These are phyloP conservation scores for Picea abies DNA, from an alignment of 83 land plant species.

Conservation along the genomic window DNA sequence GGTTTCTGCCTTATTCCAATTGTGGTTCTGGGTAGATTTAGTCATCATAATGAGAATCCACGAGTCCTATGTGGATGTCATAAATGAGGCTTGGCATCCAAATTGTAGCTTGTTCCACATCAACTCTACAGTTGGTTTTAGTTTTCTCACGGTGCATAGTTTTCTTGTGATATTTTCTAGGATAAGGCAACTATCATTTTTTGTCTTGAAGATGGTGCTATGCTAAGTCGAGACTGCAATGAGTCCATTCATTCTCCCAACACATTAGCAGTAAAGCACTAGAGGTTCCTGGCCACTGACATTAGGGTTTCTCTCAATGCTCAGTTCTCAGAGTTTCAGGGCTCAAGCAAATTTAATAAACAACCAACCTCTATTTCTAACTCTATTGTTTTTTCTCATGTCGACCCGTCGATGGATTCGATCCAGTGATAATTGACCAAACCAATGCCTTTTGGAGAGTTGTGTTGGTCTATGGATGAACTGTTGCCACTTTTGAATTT, in stretches of 20 bases:
- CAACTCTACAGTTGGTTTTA: too few species aligned
- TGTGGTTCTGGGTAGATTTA: too few species aligned
- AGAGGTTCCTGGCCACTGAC: conserved; percentile 67
- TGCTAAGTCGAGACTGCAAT: conserved; percentile 70
- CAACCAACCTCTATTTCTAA: conserved; percentile 21
- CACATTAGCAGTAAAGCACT: conserved; percentile 55
- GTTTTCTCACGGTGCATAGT: too few species aligned
- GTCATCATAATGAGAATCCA: too few species aligned
- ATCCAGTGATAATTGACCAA: background rate
- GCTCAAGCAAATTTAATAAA: conserved; percentile 8
- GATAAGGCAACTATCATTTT: conserved; percentile 78
- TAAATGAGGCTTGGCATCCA: too few species aligned
- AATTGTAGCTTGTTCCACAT: too few species aligned
- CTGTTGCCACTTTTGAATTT: conserved; percentile 51
- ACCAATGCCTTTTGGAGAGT: conserved; percentile 6
- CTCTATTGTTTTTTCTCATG: background rate
- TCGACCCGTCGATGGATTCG: background rate
- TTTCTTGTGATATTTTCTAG: conserved; percentile 18
- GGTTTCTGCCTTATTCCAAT: too few species aligned
- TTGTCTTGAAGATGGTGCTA: conserved; percentile 83
- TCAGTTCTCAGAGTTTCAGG: conserved; percentile 5
- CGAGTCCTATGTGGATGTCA: too few species aligned
- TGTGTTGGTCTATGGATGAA: conserved; percentile 63
- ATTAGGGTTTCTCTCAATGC: conserved; percentile 14
- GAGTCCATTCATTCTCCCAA: conserved; percentile 55